A percentile compares a stretch with the other conserved stretches of the same genome.
Evolutionary conservation across 768 basidiomycete genomes (phyloP).

Genomic region (Pleurotus tuoliensis): DNA sequence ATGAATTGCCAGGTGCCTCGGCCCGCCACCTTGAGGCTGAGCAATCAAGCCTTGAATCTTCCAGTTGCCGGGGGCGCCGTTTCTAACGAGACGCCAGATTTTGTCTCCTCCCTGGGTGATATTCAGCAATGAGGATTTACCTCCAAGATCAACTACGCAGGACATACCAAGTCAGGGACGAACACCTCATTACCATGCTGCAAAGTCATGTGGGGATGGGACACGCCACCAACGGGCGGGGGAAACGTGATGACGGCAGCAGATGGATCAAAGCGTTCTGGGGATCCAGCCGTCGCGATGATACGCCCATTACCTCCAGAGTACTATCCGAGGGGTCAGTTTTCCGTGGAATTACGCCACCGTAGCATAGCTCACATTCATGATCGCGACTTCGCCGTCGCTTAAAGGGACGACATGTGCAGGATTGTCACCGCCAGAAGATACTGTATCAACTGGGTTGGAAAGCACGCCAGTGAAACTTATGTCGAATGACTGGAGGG

Average conservation of each 20-base stretch:
- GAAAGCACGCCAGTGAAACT: slow-evolving; percentile 41
- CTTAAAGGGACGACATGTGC: slow-evolving; percentile 48
- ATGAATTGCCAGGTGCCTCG: slow-evolving; percentile 43
- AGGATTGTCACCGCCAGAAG: slow-evolving; percentile 48
- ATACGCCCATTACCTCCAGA: slow-evolving; percentile 50
- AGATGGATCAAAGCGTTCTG: slow-evolving; percentile 25
- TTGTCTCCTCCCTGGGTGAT: slow-evolving; percentile 55
- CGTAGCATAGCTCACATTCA: slow-evolving; percentile 36
- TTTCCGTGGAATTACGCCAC: too few relatives aligned
- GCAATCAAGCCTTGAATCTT: slow-evolving; percentile 57
- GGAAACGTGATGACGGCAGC: slow-evolving; percentile 54
- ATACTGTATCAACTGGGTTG: slow-evolving; percentile 37
- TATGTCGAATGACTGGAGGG: slow-evolving; percentile 57
- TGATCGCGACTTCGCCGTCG: slow-evolving; percentile 54
- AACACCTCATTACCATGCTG: slow-evolving; percentile 54
- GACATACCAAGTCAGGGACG: slow-evolving; percentile 59
- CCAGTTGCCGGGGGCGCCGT: slow-evolving; percentile 40
- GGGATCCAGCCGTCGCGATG: slow-evolving; percentile 42
- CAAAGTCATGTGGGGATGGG: slow-evolving; percentile 67
- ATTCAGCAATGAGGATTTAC: slow-evolving; percentile 2
- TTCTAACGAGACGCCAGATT: slow-evolving; percentile 59
- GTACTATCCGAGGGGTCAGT: slow-evolving; percentile 31
- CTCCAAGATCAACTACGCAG: neutral
- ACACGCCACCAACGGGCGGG: slow-evolving; percentile 32
- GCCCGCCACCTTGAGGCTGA: slow-evolving; percentile 62